Percentiles rank a stretch among this genome's conserved stretches.
These are phyloP conservation scores for Aspergillus ellipticus DNA, from an alignment of 495 filamentous ascomycete genomes.

Conservation along the genomic window DNA sequence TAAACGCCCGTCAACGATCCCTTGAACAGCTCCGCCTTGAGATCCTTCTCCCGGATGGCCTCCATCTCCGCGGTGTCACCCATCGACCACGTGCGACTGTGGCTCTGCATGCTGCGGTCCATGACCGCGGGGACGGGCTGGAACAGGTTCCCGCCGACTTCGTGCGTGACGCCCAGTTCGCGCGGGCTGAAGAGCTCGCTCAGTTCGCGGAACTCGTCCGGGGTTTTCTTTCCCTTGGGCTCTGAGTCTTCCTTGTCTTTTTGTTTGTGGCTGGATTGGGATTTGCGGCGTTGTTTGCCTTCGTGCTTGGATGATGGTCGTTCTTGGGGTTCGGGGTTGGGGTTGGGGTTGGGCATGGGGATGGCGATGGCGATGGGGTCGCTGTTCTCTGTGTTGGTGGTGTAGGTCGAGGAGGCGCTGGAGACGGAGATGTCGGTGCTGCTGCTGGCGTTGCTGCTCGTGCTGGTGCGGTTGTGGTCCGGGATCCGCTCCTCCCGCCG, in stretches of 20 bases:
- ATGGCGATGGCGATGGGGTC: background rate
- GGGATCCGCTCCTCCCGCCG: background rate
- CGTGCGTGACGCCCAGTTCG: slow-evolving; percentile 49
- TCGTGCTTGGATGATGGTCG: no score
- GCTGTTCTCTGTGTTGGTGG: no score
- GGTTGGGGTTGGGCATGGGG: background rate
- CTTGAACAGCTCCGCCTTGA: slow-evolving; percentile 5
- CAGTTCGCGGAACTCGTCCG: slow-evolving; percentile 50
- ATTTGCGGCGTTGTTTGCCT: no score
- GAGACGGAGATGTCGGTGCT: background rate
- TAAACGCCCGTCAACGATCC: slow-evolving; percentile 42
- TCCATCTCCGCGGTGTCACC: slow-evolving; percentile 2
- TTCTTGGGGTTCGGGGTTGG: no score
- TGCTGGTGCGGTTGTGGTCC: no score
- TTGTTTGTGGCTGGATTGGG: no score
- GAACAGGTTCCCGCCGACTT: slow-evolving; percentile 32
- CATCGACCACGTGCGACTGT: slow-evolving; percentile 19
- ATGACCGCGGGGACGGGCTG: slow-evolving; percentile 17
- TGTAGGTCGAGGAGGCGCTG: no score
- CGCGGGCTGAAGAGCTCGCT: slow-evolving; percentile 54
- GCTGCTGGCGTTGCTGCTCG: slow-evolving; percentile 2
- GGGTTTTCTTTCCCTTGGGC: no score
- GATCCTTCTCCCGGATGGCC: slow-evolving; percentile 4
- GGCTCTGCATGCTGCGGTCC: slow-evolving; percentile 8
- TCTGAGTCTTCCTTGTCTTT: no score